Conservation (phyloP, 441 rosid genomes). For the Breynia disticha region DNA sequence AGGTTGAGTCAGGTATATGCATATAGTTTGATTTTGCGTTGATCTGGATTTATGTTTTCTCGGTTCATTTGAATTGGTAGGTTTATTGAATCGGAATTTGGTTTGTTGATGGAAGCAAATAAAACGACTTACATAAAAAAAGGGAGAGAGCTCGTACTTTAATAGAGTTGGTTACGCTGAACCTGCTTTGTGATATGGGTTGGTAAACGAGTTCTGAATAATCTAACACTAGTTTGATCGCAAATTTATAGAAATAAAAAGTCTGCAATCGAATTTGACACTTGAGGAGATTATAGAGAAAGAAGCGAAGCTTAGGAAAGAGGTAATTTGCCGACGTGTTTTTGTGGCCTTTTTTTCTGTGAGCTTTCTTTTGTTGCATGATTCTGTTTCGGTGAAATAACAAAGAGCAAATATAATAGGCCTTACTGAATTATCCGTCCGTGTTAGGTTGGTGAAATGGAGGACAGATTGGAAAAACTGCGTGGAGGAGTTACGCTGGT, state of each 20-base stretch:
- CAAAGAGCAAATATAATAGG: no score
- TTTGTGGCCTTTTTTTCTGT: constrained; percentile 3
- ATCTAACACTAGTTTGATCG: constrained; percentile 1
- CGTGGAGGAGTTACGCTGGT: constrained; percentile 68
- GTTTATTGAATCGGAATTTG: no score
- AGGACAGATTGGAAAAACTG: constrained; percentile 54
- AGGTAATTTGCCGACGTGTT: constrained; percentile 10
- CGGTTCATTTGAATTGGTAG: neutral
- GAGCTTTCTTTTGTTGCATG: neutral
- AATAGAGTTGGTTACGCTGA: no score
- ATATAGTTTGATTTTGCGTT: neutral
- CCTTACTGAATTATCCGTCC: no score
- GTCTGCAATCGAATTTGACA: constrained; percentile 68
- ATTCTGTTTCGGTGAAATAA: constrained; percentile 3
- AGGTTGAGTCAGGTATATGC: constrained; percentile 59
- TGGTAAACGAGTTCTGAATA: neutral
- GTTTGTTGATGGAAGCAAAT: no score
- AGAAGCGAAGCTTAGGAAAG: constrained; percentile 41
- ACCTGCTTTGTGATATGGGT: constrained; percentile 5
- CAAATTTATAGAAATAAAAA: constrained; percentile 44
- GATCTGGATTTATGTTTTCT: neutral
- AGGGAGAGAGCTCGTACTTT: no score
- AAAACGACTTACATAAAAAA: no score
- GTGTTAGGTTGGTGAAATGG: constrained; percentile 60
- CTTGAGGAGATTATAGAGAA: constrained; percentile 59